Percentiles rank a stretch among this genome's conserved stretches.
phyloP scores from a whole-genome alignment of 139 green algal genomes.

The Picochlorum sp. region DNA sequence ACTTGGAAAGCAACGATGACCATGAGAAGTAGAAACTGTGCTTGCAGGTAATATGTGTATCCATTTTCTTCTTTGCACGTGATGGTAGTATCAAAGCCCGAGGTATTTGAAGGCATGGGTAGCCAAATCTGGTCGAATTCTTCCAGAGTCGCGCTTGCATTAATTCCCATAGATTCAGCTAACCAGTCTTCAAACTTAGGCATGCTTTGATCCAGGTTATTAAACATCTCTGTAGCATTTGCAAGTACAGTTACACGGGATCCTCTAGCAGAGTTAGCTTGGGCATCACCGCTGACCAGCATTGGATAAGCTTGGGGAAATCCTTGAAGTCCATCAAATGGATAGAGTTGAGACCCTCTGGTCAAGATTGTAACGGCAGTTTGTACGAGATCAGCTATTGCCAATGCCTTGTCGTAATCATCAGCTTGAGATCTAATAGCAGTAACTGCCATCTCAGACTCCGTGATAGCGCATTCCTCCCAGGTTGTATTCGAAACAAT shows the following conservation, averaged over 20 bases:
- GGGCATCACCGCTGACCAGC: conserved; percentile 8
- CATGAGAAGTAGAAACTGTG: conserved; percentile 6
- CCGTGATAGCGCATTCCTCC: conserved; percentile 3
- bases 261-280: neutral
- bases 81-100: conserved; percentile 4
- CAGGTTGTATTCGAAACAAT: neutral
- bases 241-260: conserved; percentile 5
- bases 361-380: conserved; percentile 22
- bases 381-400: conserved; percentile 26
- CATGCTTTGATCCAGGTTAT: conserved; percentile 7
- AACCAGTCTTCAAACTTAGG: conserved; percentile 4
- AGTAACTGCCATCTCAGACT: conserved; percentile 7
- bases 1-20: conserved; percentile 6
- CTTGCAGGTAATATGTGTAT: conserved; percentile 12
- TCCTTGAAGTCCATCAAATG: conserved; percentile 6
- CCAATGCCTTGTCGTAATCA: conserved; percentile 23
- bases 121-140: conserved; percentile 4
- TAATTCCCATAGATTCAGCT: conserved; percentile 23
- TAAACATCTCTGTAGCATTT: conserved; percentile 14
- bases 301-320: conserved; percentile 2
- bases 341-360: conserved; percentile 4
- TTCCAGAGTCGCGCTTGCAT: conserved; percentile 9
- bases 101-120: conserved; percentile 7
- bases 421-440: conserved; percentile 15
- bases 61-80: conserved; percentile 9